Evolutionary conservation across 2,329 filamentous ascomycete genomes (phyloP), one percentile per base, ranked within the genome.

Genomic region (Sporothrix phasma): DNA sequence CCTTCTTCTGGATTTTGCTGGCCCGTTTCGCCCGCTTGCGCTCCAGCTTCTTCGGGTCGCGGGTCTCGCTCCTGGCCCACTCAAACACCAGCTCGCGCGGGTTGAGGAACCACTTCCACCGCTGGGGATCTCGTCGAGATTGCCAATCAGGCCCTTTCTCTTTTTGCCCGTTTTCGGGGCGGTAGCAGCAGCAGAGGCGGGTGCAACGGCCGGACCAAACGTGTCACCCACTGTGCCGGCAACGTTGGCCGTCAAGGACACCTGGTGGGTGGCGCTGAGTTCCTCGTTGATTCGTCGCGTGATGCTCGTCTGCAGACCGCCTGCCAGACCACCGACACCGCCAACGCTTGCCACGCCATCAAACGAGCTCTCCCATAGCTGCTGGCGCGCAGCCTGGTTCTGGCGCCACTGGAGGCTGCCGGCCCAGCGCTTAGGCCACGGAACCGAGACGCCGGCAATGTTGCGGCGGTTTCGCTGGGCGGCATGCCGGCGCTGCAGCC

Each of bases 401-500:
- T 29, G 37, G 39, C 56, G 60, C 60, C 53, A 60, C 24, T 63
- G 59, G 1, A 45, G 59, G 7, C 63, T 45, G 43, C 63, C 63
- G 13, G 56, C 51, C 63, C 63, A 65, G 10, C 63, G 63, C 8
- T 29, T 37, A 4, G 63, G 64, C 64, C 64, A 65, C 8, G 56
- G 56, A 8, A 45, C 24, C 11, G 37, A 45, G 24, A 31, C 39
- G 17, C 39, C 56, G 17, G 22, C 39, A 31, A 45, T 46, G 39
- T n/a, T 54, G 45, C 43, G 43, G 19, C 43, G 41, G 58, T 47
- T 8, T 47, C 13, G 47, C 13, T 31, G 29, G 11, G 19, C 15
- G 3, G 15, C 13, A 11, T 37, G 46, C 17, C 61, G 26, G n/a
- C 26, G n/a, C 17, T 56, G 29, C 1, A 64, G 46, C 2, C 62